A percentile compares a stretch with the other conserved stretches of the same genome.
These are phyloP conservation scores for Entomortierella beljakovae DNA, from an alignment of 192 early-diverging fungal genomes.

Conservation along the genomic window DNA sequence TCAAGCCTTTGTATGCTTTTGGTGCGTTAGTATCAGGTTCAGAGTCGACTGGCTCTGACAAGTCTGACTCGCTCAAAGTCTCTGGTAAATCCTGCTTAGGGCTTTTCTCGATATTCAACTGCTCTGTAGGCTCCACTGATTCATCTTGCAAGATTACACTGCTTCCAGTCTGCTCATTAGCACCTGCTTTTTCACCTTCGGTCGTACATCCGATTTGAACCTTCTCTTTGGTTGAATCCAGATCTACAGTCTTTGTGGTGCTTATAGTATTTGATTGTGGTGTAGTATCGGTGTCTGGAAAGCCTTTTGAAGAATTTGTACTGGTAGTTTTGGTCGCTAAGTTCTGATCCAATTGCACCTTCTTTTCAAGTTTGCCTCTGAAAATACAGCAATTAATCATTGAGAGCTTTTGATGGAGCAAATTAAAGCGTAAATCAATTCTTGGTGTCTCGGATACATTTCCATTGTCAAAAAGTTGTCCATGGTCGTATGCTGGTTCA, in stretches of 20 bases:
- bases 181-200: neutral
- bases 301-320: too few species aligned
- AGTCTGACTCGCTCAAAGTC: neutral
- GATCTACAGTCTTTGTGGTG: too few species aligned
- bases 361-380: constrained; percentile 23
- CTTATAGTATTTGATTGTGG: too few species aligned
- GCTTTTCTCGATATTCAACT: neutral
- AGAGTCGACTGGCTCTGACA: neutral
- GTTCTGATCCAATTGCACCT: neutral
- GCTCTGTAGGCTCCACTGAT: neutral
- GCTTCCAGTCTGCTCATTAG: too few species aligned
- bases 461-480: neutral
- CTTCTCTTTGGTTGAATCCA: too few species aligned
- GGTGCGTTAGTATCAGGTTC: neutral
- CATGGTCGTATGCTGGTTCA: constrained; percentile 9
- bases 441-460: neutral
- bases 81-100: neutral
- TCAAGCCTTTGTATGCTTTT: constrained; percentile 25
- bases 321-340: neutral
- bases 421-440: constrained; percentile 72
- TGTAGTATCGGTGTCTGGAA: too few species aligned
- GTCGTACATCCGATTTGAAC: too few species aligned
- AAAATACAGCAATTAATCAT: constrained; percentile 86
- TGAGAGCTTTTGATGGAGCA: constrained; percentile 78
- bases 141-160: too few species aligned